A percentile compares a stretch with the other conserved stretches of the same genome.
Evolutionary conservation across 805 yeast genomes (phyloP).

Genomic region (Ogataea ganodermae): DNA sequence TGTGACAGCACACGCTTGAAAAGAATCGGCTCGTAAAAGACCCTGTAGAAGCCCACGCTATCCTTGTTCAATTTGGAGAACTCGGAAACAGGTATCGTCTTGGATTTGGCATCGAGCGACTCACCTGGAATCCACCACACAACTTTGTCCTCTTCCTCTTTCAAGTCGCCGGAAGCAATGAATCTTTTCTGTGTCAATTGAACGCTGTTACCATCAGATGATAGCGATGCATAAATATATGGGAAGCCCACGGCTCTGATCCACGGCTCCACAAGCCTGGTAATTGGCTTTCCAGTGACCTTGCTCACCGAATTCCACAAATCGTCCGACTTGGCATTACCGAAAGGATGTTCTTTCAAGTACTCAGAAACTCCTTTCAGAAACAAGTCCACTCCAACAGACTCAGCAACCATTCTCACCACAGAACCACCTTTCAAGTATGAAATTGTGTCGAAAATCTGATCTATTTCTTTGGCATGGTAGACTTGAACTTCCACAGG

Average conservation of each 20-base stretch:
- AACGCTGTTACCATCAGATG: constrained; percentile 39
- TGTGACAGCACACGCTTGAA: constrained; percentile 44
- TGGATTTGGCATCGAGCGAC: constrained; percentile 22
- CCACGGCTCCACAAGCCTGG: constrained; percentile 67
- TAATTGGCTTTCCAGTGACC: constrained; percentile 63
- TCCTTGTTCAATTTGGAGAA: constrained; percentile 51
- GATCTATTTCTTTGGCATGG: constrained; percentile 77
- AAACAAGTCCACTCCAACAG: constrained; percentile 68
- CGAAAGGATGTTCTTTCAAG: constrained; percentile 60
- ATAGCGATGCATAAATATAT: constrained; percentile 48
- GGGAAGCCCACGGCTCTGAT: constrained; percentile 76
- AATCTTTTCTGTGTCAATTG: constrained; percentile 59
- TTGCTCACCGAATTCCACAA: constrained; percentile 69
- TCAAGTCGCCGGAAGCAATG: constrained; percentile 59
- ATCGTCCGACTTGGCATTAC: constrained; percentile 74
- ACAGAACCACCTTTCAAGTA: constrained; percentile 81
- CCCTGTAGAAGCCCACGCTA: constrained; percentile 55
- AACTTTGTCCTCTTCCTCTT: constrained; percentile 56
- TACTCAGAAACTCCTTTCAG: constrained; percentile 73
- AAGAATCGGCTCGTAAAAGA: constrained; percentile 47
- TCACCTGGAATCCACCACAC: constrained; percentile 61
- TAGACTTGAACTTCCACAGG: constrained; percentile 82
- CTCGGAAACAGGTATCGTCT: constrained; percentile 18
- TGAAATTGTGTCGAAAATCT: constrained; percentile 80
- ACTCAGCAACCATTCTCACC: constrained; percentile 72